Base-by-base conservation (phyloP, 2,329 filamentous ascomycete genomes). In the Iodosphaeria phyllophila region DNA sequence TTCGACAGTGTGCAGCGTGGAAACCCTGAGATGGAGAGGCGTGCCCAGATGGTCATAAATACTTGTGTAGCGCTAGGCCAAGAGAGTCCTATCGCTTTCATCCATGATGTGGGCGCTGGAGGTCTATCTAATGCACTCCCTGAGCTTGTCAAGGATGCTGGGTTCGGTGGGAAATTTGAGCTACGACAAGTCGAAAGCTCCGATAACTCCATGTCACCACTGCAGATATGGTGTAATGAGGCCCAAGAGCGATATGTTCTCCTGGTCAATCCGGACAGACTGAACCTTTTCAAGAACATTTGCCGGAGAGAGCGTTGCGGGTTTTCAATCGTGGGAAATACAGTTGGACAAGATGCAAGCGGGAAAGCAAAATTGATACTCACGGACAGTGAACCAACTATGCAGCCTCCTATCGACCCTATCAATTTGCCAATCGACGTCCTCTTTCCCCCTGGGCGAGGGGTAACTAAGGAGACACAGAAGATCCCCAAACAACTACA, bases 161-260 rank as follows among this genome's bases (percentile, higher is more conserved):
- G 82, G 1, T 75, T 80, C 26, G 89, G 89, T 28, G 89, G 84
- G 25, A 74, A 70, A 22, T 95, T 98, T 36, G 86, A 98, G 50
- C 63, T 98, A n/a, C 73, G 89, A 34, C 80, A 95, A 42, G 64
- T 98, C 18, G 83, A 93, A 45, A 92, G 70, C 45, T 78, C 80
- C 3, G 89, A 95, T 49, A 70, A 63, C 34, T 76, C 80, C 43
- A 86, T 98, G 77, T 92, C 80, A 41, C 89, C 89, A 12, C 66
- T 98, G 29, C 80, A 95, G 46, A 92, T 98, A 23, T 95, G 86
- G 84, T 93, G 89, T 50, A 92, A 86, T 39, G 86, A 95, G 48
- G 82, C 89, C 0, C 89, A 98, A 46, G 89, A 98, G 51, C 67
- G 89, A 46, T 98, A 98, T 41, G 89, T 98, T 6, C 58, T 98